These are phyloP conservation scores for Ophiostoma pallidulum DNA, from an alignment of 2,329 filamentous ascomycete species.

Conservation along the genomic window DNA sequence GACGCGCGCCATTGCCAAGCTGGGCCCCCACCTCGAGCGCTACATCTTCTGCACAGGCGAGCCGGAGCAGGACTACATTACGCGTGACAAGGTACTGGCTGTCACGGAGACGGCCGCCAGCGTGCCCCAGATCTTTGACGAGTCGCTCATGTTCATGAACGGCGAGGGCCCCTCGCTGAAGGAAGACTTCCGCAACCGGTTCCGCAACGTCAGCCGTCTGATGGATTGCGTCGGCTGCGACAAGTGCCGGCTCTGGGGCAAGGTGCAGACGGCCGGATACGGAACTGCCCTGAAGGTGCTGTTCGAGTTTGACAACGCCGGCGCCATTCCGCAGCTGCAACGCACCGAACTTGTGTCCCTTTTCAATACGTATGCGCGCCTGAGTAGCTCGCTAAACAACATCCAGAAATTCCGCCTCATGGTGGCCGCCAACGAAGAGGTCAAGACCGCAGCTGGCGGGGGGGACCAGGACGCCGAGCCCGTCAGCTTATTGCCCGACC, in stretches of 20 bases:
- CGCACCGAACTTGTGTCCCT: constrained; percentile 89
- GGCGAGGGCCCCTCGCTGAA: constrained; percentile 69
- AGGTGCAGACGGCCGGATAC: constrained; percentile 89
- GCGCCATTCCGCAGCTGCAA: constrained; percentile 58
- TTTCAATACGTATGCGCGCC: constrained; percentile 84
- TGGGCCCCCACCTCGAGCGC: constrained; percentile 64
- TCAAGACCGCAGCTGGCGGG: constrained; percentile 14
- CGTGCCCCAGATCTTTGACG: constrained; percentile 79
- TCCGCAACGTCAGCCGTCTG: constrained; percentile 89
- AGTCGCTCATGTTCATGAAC: constrained; percentile 87
- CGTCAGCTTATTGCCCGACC: constrained; percentile 25
- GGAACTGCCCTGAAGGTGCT: constrained; percentile 91
- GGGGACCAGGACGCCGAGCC: constrained; percentile 19
- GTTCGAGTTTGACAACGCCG: constrained; percentile 75
- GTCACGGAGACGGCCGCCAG: constrained; percentile 63
- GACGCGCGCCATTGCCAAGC: constrained; percentile 81
- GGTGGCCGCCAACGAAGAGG: constrained; percentile 32
- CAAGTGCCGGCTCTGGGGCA: constrained; percentile 97
- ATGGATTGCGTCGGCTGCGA: constrained; percentile 99
- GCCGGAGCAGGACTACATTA: constrained; percentile 63
- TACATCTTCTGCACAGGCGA: constrained; percentile 95
- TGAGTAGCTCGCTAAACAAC: constrained; percentile 70
- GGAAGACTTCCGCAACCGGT: constrained; percentile 94
- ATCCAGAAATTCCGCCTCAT: constrained; percentile 61
- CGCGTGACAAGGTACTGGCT: constrained; percentile 70